Evolutionary conservation across 176 grass and related monocot species (phyloP).

Genomic region (Raddia guianensis): DNA sequence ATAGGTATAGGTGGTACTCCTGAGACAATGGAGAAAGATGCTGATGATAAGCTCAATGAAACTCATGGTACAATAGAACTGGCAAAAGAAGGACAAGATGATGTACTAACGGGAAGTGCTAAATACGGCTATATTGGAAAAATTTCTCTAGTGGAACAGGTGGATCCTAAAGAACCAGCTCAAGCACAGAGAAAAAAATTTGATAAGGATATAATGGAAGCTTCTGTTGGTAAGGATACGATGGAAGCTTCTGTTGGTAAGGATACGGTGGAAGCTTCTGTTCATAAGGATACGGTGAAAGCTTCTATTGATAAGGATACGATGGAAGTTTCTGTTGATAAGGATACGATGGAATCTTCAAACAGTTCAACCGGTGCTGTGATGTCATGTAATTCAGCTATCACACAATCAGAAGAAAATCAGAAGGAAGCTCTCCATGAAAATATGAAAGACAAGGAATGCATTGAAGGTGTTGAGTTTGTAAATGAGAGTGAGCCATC

Average conservation of each 20-base stretch:
- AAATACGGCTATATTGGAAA: constrained; percentile 24
- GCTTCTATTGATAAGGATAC: constrained; percentile 29
- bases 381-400: constrained; percentile 33
- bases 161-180: neutral
- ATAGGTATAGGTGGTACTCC: constrained; percentile 6
- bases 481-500: constrained; percentile 32
- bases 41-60: constrained; percentile 26
- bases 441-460: neutral
- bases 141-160: constrained; percentile 17
- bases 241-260: too few species aligned
- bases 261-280: neutral
- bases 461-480: constrained; percentile 29
- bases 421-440: constrained; percentile 10
- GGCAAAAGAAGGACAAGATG: constrained; percentile 20
- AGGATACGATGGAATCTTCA: constrained; percentile 25
- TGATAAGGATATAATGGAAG: constrained; percentile 22
- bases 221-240: too few species aligned
- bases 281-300: constrained; percentile 23
- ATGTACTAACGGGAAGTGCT: neutral
- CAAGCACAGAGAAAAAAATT: constrained; percentile 8
- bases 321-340: constrained; percentile 24
- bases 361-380: constrained; percentile 16
- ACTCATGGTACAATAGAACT: constrained; percentile 30
- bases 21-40: constrained; percentile 27
- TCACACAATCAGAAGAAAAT: constrained; percentile 28